Conservation (phyloP, 1,139 yeast genomes). For the Blastobotrys proliferans region DNA sequence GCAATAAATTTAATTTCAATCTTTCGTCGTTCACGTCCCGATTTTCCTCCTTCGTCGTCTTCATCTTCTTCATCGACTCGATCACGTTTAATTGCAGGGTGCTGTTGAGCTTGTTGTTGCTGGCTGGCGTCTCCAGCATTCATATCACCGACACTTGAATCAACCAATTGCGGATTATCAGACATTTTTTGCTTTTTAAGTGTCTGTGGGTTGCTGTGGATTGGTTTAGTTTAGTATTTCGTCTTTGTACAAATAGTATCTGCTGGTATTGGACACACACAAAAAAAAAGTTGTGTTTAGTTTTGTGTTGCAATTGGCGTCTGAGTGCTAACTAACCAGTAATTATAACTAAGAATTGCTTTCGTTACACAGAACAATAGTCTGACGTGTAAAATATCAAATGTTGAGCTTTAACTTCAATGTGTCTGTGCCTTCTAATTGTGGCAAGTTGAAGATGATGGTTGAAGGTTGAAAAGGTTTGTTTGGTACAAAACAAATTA, state of each 20-base stretch:
- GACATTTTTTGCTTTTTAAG: constrained; percentile 13
- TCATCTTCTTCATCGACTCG: constrained; percentile 47
- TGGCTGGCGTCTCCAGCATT: neutral
- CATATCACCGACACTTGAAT: constrained; percentile 15
- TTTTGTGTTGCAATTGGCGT: no score
- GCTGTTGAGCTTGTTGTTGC: constrained; percentile 7
- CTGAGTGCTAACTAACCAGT: no score
- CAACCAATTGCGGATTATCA: constrained; percentile 13
- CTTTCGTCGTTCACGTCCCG: constrained; percentile 84
- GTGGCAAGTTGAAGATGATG: no score
- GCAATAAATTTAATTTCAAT: constrained; percentile 96
- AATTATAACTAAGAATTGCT: no score
- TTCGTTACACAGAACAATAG: no score
- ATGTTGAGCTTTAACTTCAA: no score
- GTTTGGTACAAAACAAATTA: no score
- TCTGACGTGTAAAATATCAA: no score
- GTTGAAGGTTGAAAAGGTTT: no score
- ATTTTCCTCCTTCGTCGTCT: constrained; percentile 68
- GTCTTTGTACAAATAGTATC: neutral
- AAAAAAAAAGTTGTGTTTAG: neutral
- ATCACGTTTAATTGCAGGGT: constrained; percentile 21
- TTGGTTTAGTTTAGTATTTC: neutral
- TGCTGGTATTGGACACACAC: neutral
- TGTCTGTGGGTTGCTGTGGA: constrained; percentile 2
- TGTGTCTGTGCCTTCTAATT: no score